Conservation (phyloP, 768 basidiomycete species). For the Hemileccinum impolitum region DNA sequence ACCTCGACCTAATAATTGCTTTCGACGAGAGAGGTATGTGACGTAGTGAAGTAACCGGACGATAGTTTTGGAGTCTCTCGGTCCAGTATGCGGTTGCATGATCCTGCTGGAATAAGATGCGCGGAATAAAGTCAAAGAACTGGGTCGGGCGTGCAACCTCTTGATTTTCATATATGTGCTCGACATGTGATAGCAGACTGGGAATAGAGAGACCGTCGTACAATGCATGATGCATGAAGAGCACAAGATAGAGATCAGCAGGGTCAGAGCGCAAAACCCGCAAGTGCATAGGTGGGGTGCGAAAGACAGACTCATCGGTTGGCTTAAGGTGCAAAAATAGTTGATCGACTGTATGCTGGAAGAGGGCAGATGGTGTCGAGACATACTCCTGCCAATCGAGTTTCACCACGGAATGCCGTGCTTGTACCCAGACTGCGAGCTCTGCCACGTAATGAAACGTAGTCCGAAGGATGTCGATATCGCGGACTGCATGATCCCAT, state of each 20-base stretch:
- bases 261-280: constrained; percentile 11
- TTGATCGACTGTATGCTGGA: constrained; percentile 11
- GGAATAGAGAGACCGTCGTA: constrained; percentile 45
- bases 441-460: constrained; percentile 44
- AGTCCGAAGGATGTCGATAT: constrained; percentile 43
- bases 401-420: constrained; percentile 21
- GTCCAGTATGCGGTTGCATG: constrained; percentile 39
- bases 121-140: constrained; percentile 38
- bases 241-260: constrained; percentile 24
- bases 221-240: constrained; percentile 46
- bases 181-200: constrained; percentile 33
- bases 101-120: constrained; percentile 37
- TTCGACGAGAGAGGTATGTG: constrained; percentile 9
- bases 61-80: constrained; percentile 23
- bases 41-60: constrained; percentile 18
- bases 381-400: constrained; percentile 25
- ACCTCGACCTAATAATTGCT: constrained; percentile 10
- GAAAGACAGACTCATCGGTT: constrained; percentile 21
- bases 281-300: constrained; percentile 33
- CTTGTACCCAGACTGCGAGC: constrained; percentile 31
- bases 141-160: constrained; percentile 19
- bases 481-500: constrained; percentile 33
- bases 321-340: constrained; percentile 14
- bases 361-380: constrained; percentile 2
- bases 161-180: constrained; percentile 28